Conservation (phyloP, 1,284 basidiomycete species). For the Ceratobasidium theobromae region DNA sequence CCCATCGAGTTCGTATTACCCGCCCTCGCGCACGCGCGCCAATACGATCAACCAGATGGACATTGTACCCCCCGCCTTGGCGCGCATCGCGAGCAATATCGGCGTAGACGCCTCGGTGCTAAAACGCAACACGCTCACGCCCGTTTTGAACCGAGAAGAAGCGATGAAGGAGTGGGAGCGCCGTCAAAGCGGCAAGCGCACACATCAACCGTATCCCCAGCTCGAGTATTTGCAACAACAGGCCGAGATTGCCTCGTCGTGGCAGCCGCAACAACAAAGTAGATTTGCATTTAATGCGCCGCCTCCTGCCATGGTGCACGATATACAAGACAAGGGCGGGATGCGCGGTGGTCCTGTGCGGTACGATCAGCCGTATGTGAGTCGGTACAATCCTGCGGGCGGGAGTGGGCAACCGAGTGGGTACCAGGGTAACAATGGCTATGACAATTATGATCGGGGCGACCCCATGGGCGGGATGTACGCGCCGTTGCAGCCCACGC, state of each 20-base stretch:
- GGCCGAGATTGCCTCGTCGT: slow-evolving; percentile 71
- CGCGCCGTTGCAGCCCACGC: slow-evolving; percentile 76
- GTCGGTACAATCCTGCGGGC: not conserved
- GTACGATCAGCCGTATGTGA: slow-evolving; percentile 43
- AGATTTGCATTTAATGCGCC: slow-evolving; percentile 66
- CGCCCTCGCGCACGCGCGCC: slow-evolving; percentile 66
- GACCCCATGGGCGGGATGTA: slow-evolving; percentile 67
- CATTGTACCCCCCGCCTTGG: slow-evolving; percentile 86
- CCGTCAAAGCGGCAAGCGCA: slow-evolving; percentile 66
- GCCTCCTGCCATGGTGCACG: slow-evolving; percentile 44
- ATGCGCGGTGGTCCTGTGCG: slow-evolving; percentile 44
- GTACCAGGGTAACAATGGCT: slow-evolving; percentile 18
- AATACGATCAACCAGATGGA: slow-evolving; percentile 91
- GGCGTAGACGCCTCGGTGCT: slow-evolving; percentile 77
- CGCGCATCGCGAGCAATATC: slow-evolving; percentile 79
- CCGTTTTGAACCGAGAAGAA: slow-evolving; percentile 86
- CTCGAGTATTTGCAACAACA: slow-evolving; percentile 89
- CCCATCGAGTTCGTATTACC: slow-evolving; percentile 69
- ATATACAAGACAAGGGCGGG: slow-evolving; percentile 45
- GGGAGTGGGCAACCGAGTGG: not conserved
- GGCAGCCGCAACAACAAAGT: slow-evolving; percentile 47
- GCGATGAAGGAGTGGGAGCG: slow-evolving; percentile 89
- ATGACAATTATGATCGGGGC: slow-evolving; percentile 54
- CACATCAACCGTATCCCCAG: slow-evolving; percentile 72
- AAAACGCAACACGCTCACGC: slow-evolving; percentile 79